Evolutionary conservation across 176 grass and related monocot genomes (phyloP).

Genomic region (Carex myosuroides): DNA sequence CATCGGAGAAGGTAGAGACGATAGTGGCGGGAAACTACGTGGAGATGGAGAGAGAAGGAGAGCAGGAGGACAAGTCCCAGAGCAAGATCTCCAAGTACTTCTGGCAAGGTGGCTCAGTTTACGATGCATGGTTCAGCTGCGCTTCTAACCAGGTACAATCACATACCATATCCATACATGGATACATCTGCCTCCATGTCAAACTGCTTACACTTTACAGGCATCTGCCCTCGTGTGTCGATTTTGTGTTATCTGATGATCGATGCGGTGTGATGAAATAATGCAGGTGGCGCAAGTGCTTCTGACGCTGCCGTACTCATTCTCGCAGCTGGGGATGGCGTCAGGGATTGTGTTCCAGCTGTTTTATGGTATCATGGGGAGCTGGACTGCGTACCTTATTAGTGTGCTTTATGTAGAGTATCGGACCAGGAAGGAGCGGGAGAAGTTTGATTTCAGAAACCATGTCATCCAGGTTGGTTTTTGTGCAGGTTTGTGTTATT

Average conservation of each 20-base stretch:
- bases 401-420: conserved; percentile 93
- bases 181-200: neutral
- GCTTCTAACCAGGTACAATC: conserved; percentile 74
- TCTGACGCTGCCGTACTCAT: conserved; percentile 95
- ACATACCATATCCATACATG: neutral
- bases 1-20: conserved; percentile 96
- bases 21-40: conserved; percentile 87
- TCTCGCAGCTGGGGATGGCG: conserved; percentile 89
- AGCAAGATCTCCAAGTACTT: conserved; percentile 42
- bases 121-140: conserved; percentile 98
- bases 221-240: neutral
- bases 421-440: conserved; percentile 66
- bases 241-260: neutral
- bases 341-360: conserved; percentile 67
- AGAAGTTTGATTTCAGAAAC: conserved; percentile 89
- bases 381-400: conserved; percentile 93
- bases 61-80: neutral
- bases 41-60: conserved; percentile 75
- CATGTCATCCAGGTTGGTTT: conserved; percentile 77
- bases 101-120: conserved; percentile 82
- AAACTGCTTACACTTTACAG: neutral
- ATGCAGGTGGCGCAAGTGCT: conserved; percentile 91
- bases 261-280: neutral
- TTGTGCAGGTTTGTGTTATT: neutral
- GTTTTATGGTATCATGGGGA: conserved; percentile 88